Percentiles rank a stretch among this genome's conserved stretches.
Conservation (phyloP, 352 stramenopile genomes). For the Plasmopara halstedii region DNA sequence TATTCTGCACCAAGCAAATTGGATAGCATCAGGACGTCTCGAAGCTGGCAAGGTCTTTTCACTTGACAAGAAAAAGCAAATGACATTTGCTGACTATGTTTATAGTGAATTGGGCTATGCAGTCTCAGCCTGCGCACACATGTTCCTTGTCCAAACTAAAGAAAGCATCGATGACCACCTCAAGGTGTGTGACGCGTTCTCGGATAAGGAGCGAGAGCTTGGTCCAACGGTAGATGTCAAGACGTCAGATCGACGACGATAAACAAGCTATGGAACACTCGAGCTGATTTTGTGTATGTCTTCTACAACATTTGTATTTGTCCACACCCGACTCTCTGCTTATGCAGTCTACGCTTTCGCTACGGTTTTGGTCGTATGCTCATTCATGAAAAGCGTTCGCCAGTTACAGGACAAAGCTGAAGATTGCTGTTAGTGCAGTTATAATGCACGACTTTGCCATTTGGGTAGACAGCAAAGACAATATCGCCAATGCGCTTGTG, state of each 20-base stretch:
- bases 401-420: conserved; percentile 73
- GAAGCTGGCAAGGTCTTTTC: conserved; percentile 49
- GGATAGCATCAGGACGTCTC: conserved; percentile 41
- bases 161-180: conserved; percentile 71
- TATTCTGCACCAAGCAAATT: conserved; percentile 10
- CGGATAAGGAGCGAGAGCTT: conserved; percentile 39
- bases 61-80: conserved; percentile 37
- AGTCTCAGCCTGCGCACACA: conserved; percentile 56
- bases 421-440: conserved; percentile 84
- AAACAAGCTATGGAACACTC: conserved; percentile 1
- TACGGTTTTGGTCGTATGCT: neutral
- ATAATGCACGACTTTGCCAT: conserved; percentile 83
- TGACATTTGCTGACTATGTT: conserved; percentile 62
- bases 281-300: too few species aligned
- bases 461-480: conserved; percentile 83
- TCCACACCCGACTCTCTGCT: too few species aligned
- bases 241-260: conserved; percentile 9
- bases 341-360: conserved; percentile 9
- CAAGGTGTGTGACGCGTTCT: conserved; percentile 60
- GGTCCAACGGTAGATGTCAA: conserved; percentile 7
- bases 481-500: conserved; percentile 86
- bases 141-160: conserved; percentile 45
- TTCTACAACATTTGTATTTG: too few species aligned
- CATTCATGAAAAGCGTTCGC: conserved; percentile 64
- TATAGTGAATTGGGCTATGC: conserved; percentile 28